Evolutionary conservation across 352 stramenopile genomes (phyloP).

Genomic region (Globisporangium recalcitrans): DNA sequence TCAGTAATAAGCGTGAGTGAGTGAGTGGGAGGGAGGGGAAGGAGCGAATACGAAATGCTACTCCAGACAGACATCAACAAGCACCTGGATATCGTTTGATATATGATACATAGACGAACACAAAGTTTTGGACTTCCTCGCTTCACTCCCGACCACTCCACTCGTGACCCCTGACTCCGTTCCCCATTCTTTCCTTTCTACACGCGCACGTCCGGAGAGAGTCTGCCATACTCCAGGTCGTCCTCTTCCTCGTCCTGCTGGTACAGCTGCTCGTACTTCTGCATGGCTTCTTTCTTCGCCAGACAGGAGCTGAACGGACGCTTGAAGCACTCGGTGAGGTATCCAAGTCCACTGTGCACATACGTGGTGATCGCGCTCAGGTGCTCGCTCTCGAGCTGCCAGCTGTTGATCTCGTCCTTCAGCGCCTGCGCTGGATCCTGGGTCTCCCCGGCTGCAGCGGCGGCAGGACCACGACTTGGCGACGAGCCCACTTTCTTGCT

Average conservation of each 20-base stretch:
- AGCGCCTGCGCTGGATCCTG: slow-evolving; percentile 31
- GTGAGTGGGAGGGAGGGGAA: no score
- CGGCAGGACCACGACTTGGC: not conserved
- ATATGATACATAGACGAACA: slow-evolving; percentile 6
- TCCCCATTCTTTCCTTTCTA: not conserved
- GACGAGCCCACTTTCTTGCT: slow-evolving; percentile 19
- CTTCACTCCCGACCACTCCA: not conserved
- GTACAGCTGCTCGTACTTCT: slow-evolving; percentile 18
- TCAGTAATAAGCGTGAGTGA: not conserved
- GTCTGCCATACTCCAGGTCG: slow-evolving; percentile 8
- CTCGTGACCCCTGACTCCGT: not conserved
- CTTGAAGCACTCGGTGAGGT: slow-evolving; percentile 7
- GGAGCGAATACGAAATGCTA: not conserved
- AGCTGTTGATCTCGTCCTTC: slow-evolving; percentile 41
- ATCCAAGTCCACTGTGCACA: not conserved
- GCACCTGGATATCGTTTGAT: not conserved
- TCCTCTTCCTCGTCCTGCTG: slow-evolving; percentile 16
- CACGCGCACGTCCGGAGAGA: slow-evolving; percentile 4
- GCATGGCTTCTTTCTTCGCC: slow-evolving; percentile 11
- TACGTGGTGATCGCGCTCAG: slow-evolving; percentile 3
- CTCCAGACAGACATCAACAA: not conserved
- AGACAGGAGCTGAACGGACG: slow-evolving; percentile 15
- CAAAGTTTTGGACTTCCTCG: not conserved
- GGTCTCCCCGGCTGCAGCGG: slow-evolving; percentile 25
- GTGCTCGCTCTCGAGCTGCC: slow-evolving; percentile 25